Conservation (phyloP, 2,329 filamentous ascomycete species). For the Xylariaceae sp. region DNA sequence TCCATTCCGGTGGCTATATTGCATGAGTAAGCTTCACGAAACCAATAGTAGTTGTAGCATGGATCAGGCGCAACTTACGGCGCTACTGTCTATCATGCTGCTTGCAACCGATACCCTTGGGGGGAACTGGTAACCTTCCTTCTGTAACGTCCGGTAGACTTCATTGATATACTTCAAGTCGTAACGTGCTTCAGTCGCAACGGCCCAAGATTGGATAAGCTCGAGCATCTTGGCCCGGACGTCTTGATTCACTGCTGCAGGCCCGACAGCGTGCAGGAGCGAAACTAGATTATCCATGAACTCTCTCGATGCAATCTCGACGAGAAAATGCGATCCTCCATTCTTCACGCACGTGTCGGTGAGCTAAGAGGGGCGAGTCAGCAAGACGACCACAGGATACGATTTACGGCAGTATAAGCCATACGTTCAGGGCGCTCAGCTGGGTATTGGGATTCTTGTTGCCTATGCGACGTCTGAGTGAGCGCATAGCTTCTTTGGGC, state of each 20-base stretch:
- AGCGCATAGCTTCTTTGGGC: slow-evolving; percentile 97
- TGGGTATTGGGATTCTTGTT: slow-evolving; percentile 98
- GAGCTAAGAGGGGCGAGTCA: slow-evolving; percentile 47
- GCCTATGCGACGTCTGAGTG: slow-evolving; percentile 86
- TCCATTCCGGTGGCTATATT: slow-evolving; percentile 87
- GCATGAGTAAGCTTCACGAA: slow-evolving; percentile 18
- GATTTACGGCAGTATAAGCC: not conserved
- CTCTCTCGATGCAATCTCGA: slow-evolving; percentile 91
- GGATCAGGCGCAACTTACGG: slow-evolving; percentile 52
- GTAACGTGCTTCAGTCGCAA: slow-evolving; percentile 76
- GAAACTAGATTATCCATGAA: slow-evolving; percentile 98
- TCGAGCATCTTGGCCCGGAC: slow-evolving; percentile 89
- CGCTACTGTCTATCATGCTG: slow-evolving; percentile 96
- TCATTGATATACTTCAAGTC: slow-evolving; percentile 83
- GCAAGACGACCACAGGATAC: slow-evolving; percentile 20
- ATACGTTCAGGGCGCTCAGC: slow-evolving; percentile 84
- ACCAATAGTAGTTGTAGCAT: not conserved
- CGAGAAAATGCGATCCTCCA: slow-evolving; percentile 88
- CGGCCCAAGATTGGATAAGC: slow-evolving; percentile 88
- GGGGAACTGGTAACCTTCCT: slow-evolving; percentile 84
- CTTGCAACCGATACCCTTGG: slow-evolving; percentile 82
- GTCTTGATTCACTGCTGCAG: slow-evolving; percentile 70
- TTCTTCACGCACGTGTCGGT: slow-evolving; percentile 99
- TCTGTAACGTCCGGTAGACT: slow-evolving; percentile 75
- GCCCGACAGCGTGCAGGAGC: slow-evolving; percentile 73